Evolutionary conservation across 805 yeast species (phyloP).

Genomic region (Saturnispora saitoi): DNA sequence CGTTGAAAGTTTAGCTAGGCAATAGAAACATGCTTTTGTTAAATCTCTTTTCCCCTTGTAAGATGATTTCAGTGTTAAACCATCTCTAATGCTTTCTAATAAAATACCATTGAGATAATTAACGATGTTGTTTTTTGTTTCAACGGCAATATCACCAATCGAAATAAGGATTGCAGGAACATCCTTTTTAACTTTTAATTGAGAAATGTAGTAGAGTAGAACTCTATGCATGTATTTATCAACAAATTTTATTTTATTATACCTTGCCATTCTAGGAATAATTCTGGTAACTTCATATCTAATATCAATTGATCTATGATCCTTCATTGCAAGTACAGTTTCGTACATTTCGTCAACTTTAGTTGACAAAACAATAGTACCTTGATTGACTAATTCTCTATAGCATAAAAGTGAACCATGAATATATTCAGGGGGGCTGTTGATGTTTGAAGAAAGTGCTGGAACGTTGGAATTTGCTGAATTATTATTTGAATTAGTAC

Average conservation of each 20-base stretch:
- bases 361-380: conserved; percentile 63
- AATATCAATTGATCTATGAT: conserved; percentile 65
- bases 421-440: conserved; percentile 50
- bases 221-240: conserved; percentile 75
- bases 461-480: neutral
- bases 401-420: conserved; percentile 83
- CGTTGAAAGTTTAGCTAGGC: conserved; percentile 75
- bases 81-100: conserved; percentile 75
- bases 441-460: conserved; percentile 5
- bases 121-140: conserved; percentile 76
- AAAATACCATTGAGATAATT: conserved; percentile 85
- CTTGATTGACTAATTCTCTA: conserved; percentile 64
- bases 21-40: conserved; percentile 80
- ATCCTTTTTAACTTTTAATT: conserved; percentile 65
- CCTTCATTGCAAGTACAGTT: conserved; percentile 62
- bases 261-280: conserved; percentile 74
- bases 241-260: conserved; percentile 66
- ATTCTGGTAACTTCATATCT: conserved; percentile 80
- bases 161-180: conserved; percentile 67
- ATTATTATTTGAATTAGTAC: neutral
- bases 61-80: conserved; percentile 48
- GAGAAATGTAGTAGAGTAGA: conserved; percentile 66
- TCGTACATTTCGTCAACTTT: conserved; percentile 74
- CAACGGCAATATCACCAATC: conserved; percentile 75
- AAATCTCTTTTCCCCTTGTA: conserved; percentile 59